Conservation (phyloP, 2,329 filamentous ascomycete genomes). For the Colletotrichum ledebouriae region DNA sequence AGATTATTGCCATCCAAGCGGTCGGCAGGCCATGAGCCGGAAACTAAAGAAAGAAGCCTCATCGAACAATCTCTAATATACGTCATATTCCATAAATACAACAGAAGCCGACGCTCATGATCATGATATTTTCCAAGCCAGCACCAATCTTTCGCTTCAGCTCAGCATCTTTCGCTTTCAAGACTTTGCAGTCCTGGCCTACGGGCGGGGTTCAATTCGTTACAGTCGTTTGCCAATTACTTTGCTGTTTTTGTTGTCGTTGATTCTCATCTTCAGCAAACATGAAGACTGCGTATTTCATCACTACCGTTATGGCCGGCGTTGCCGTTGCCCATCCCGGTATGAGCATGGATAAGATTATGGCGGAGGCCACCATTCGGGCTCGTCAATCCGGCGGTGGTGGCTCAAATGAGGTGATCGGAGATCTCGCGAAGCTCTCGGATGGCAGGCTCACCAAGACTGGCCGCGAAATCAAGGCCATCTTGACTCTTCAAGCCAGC, state of each 20-base stretch:
- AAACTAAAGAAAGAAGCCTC: conserved; percentile 41
- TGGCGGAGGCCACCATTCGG: conserved; percentile 41
- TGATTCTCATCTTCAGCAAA: conserved; percentile 1
- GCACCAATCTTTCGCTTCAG: conserved; percentile 34
- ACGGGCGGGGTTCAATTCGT: conserved; percentile 35
- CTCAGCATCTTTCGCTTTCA: conserved; percentile 36
- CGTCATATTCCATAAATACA: conserved; percentile 33
- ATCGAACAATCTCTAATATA: conserved; percentile 26
- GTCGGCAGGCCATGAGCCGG: conserved; percentile 39
- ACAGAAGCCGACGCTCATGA: background rate
- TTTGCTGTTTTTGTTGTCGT: conserved; percentile 13
- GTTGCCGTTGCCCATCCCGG: conserved; percentile 43
- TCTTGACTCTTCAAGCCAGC: conserved; percentile 50
- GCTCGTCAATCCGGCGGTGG: conserved; percentile 32
- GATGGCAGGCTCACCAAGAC: conserved; percentile 51
- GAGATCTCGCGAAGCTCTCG: conserved; percentile 53
- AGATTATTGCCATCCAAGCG: conserved; percentile 38
- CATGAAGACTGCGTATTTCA: conserved; percentile 38
- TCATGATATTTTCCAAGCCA: background rate
- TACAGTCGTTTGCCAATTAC: conserved; percentile 21
- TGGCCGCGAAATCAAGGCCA: conserved; percentile 54
- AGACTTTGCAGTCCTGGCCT: conserved; percentile 25
- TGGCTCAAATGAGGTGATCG: conserved; percentile 48
- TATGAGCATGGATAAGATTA: conserved; percentile 46
- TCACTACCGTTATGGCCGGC: conserved; percentile 27